Percentiles rank a stretch among this genome's conserved stretches.
Evolutionary conservation across 2,329 filamentous ascomycete species (phyloP).

Genomic region (Xylaria sp.): DNA sequence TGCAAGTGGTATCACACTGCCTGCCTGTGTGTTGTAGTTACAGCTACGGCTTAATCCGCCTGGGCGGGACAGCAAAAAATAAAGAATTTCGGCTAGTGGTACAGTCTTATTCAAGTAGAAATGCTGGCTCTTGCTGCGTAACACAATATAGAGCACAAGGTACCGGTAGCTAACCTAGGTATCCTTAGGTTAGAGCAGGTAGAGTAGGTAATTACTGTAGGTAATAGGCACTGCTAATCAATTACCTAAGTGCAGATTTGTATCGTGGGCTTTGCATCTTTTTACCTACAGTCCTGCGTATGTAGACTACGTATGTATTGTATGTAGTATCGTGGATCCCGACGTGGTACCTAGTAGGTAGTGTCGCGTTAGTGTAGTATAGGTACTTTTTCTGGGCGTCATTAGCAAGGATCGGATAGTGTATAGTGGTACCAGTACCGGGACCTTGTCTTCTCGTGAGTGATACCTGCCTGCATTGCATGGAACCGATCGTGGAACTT

Average conservation of each 20-base stretch:
- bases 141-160: too few species aligned
- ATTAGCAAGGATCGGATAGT: neutral
- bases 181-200: too few species aligned
- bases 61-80: neutral
- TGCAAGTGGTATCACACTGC: slow-evolving; percentile 14
- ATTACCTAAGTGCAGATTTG: too few species aligned
- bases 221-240: too few species aligned
- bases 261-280: too few species aligned
- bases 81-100: neutral
- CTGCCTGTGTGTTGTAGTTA: neutral
- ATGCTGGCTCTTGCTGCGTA: too few species aligned
- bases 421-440: neutral
- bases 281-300: too few species aligned
- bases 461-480: slow-evolving; percentile 21
- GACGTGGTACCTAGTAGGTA: neutral
- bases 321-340: slow-evolving; percentile 1
- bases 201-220: too few species aligned
- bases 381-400: neutral
- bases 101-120: neutral
- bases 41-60: neutral
- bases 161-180: too few species aligned
- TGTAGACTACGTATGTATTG: too few species aligned
- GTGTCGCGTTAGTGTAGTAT: too few species aligned
- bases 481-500: slow-evolving; percentile 26
- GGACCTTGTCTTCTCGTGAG: slow-evolving; percentile 5